phyloP scores from a whole-genome alignment of 768 basidiomycete genomes.

The Podaxis carcinomalis region DNA sequence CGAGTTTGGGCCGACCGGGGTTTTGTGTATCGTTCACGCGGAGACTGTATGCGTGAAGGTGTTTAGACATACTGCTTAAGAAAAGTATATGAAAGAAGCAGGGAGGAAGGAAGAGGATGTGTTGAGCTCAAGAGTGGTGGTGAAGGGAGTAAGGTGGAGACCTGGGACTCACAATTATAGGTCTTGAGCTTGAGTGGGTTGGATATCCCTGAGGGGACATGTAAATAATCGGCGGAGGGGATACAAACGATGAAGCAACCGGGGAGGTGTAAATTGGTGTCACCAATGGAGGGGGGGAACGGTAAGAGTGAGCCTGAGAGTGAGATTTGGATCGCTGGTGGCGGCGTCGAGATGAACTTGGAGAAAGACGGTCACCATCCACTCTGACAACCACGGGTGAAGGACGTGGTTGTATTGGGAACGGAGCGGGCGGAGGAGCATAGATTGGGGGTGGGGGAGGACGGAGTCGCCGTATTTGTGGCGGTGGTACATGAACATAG shows the following conservation, averaged over 20 bases:
- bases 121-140: not conserved
- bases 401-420: constrained; percentile 5
- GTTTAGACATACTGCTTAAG: constrained; percentile 4
- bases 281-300: constrained; percentile 5
- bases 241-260: constrained; percentile 17
- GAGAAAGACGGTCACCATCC: not conserved
- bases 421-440: constrained; percentile 11
- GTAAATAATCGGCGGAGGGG: constrained; percentile 20
- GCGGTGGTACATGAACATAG: constrained; percentile 16
- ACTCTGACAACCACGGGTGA: not conserved
- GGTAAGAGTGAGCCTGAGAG: constrained; percentile 2
- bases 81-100: constrained; percentile 2
- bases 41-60: constrained; percentile 7
- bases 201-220: constrained; percentile 21
- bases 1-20: not conserved
- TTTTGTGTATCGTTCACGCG: constrained; percentile 3
- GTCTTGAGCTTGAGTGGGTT: constrained; percentile 12
- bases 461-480: constrained; percentile 16
- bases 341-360: not conserved
- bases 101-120: not conserved
- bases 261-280: constrained; percentile 15
- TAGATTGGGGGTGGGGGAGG: constrained; percentile 18
- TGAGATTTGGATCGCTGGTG: constrained; percentile 7
- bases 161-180: constrained; percentile 20
- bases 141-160: not conserved